phyloP scores from a whole-genome alignment of 192 early-diverging fungal genomes.

The Linderina pennispora region DNA sequence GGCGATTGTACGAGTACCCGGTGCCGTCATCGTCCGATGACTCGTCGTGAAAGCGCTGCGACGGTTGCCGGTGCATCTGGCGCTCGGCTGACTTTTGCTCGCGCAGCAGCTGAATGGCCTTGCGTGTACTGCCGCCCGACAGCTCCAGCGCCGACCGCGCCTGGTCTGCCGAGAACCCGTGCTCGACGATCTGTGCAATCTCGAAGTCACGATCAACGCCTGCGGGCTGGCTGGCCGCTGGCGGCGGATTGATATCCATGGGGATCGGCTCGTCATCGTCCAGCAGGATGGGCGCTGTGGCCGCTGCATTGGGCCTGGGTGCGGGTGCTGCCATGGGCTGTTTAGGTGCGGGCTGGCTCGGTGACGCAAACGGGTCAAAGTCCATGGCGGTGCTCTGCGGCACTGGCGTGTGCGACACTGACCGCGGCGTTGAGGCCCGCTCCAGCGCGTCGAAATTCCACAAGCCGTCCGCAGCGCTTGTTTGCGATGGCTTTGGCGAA shows the following conservation, averaged over 20 bases:
- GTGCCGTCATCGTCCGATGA: constrained; percentile 18
- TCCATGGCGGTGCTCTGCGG: constrained; percentile 16
- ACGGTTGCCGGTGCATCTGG: background rate
- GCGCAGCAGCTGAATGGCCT: constrained; percentile 44
- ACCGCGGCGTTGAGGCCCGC: constrained; percentile 10
- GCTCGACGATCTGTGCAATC: constrained; percentile 69
- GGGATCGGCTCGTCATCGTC: constrained; percentile 34
- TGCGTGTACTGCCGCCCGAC: constrained; percentile 55
- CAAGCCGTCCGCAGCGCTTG: constrained; percentile 8
- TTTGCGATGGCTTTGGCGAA: no score
- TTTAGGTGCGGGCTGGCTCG: no score
- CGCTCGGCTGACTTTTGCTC: constrained; percentile 24
- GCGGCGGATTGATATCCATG: constrained; percentile 12
- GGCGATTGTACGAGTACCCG: constrained; percentile 5
- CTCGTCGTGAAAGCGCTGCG: background rate
- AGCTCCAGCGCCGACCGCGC: constrained; percentile 65
- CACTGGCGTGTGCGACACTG: constrained; percentile 11
- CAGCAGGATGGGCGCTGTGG: background rate
- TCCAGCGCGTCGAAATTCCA: constrained; percentile 46
- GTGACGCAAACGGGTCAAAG: constrained; percentile 23
- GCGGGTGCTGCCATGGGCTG: no score
- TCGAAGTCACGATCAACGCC: constrained; percentile 40
- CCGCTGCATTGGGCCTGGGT: no score
- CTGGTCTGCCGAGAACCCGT: constrained; percentile 69
- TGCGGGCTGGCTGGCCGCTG: constrained; percentile 1